Evolutionary conservation across 1,139 yeast genomes (phyloP).

Genomic region (Lodderomyces theae): DNA sequence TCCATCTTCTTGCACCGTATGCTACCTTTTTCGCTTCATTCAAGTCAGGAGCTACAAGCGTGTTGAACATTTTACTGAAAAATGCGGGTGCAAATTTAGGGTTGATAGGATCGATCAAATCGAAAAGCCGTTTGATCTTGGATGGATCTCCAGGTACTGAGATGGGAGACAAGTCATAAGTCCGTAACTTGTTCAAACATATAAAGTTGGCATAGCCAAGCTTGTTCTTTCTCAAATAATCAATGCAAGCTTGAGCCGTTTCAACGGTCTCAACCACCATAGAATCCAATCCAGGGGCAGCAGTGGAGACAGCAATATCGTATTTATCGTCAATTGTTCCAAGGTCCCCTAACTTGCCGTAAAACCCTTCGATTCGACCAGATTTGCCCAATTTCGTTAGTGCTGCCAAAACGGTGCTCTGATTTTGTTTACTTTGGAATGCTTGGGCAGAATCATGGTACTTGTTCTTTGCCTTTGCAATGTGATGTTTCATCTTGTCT

Average conservation of each 20-base stretch:
- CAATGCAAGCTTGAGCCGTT: conserved; percentile 89
- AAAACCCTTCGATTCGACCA: conserved; percentile 82
- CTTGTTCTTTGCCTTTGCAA: conserved; percentile 58
- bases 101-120: conserved; percentile 68
- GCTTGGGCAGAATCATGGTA: conserved; percentile 64
- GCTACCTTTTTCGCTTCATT: conserved; percentile 86
- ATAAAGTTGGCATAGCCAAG: conserved; percentile 91
- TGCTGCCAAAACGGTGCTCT: conserved; percentile 70
- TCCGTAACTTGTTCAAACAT: conserved; percentile 69
- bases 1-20: conserved; percentile 73
- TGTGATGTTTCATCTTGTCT: conserved; percentile 49
- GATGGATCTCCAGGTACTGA: conserved; percentile 66
- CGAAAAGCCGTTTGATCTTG: conserved; percentile 78
- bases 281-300: conserved; percentile 87
- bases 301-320: conserved; percentile 93
- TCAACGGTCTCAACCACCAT: conserved; percentile 94
- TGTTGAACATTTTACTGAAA: conserved; percentile 80
- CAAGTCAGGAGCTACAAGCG: conserved; percentile 78
- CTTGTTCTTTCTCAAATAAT: conserved; percentile 76
- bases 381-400: conserved; percentile 68
- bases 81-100: conserved; percentile 80
- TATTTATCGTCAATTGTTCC: conserved; percentile 85
- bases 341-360: conserved; percentile 87
- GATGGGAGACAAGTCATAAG: conserved; percentile 58
- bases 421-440: conserved; percentile 58